Evolutionary conservation across 2,329 filamentous ascomycete species (phyloP).

Genomic region (Hyphodiscus sp.): DNA sequence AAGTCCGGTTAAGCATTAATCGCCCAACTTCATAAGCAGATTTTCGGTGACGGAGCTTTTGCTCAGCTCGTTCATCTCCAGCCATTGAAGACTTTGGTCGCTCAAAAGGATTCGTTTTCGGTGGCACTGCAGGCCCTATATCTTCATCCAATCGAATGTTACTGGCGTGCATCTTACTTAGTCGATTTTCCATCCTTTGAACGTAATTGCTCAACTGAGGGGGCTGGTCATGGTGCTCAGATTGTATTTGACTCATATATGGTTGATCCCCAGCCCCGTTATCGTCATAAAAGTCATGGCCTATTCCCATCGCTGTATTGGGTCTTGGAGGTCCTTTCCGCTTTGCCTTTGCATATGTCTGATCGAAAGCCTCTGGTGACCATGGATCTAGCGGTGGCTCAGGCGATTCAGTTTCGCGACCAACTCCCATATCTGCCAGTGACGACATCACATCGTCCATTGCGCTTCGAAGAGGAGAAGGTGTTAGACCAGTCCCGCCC

Average conservation of each 20-base stretch:
- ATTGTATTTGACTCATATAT: slow-evolving; percentile 16
- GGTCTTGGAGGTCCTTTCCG: slow-evolving; percentile 43
- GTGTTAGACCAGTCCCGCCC: slow-evolving; percentile 63
- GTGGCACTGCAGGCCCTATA: slow-evolving; percentile 28
- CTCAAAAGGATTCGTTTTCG: slow-evolving; percentile 44
- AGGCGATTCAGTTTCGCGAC: slow-evolving; percentile 49
- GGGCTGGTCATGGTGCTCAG: slow-evolving; percentile 44
- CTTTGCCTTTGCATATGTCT: slow-evolving; percentile 28
- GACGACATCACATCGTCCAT: slow-evolving; percentile 99
- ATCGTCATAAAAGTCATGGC: slow-evolving; percentile 39
- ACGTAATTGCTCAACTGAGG: slow-evolving; percentile 82
- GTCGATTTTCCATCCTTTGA: slow-evolving; percentile 80
- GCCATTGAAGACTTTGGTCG: slow-evolving; percentile 55
- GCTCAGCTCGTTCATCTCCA: slow-evolving; percentile 33
- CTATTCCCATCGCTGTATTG: slow-evolving; percentile 68
- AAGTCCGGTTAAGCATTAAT: slow-evolving; percentile 66
- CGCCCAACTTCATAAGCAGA: slow-evolving; percentile 73
- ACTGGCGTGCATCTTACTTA: slow-evolving; percentile 36
- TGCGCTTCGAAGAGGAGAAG: slow-evolving; percentile 84
- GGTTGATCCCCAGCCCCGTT: slow-evolving; percentile 47
- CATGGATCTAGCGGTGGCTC: slow-evolving; percentile 64
- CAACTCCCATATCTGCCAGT: slow-evolving; percentile 74
- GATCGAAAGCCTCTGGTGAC: slow-evolving; percentile 82
- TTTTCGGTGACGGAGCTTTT: slow-evolving; percentile 56
- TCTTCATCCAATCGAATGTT: slow-evolving; percentile 16